Base-by-base conservation (phyloP, 768 basidiomycete species). In the Pleurotus eryngii region DNA sequence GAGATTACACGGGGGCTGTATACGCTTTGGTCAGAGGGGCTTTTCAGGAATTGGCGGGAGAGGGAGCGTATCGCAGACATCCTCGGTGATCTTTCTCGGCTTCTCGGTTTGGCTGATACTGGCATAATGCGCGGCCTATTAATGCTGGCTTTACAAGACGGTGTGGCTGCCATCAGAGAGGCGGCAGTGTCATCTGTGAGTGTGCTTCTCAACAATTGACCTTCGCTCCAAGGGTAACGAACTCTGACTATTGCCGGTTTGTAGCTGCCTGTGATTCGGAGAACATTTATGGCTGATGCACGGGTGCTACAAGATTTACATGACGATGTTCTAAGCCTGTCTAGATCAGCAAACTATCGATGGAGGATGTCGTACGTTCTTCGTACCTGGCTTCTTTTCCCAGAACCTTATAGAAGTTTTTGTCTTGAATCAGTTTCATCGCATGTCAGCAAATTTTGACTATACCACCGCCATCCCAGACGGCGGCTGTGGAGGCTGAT, bases 141-240 rank as follows among this genome's bases (percentile, higher is more conserved):
- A 56, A 71, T 72, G 58, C 76, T 74, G 57, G 90, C 86, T 0
- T 72, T 96, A 42, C 81, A 83, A 60, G 95, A 97, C 65, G 74
- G 72, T 15, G 90, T 92, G 54, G 88, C 92, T n/a, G 85, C 89
- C 37, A 93, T 98, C 3, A 76, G 95, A 54, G 90, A 92, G 64
- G 81, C 84, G 39, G 90, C 87, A 1, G 79, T 92, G 20, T 67
- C 71, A 39, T 74, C 75, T 63, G 90, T 92, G 67, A 72, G 93
- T 79, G 27, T 38, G 12, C 27, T 37, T 48, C 47, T 57, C 49
- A 37, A 6, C 20, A 45, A n/a, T 17, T 6, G n/a, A 45, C n/a
- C 42, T 45, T 45, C 42, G 12, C n/a, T 45, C 53, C 30, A 35
- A 35, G 30, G 30, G 30, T 9, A 35, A 35, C 30, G 11, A 35